Conservation (phyloP, 2,329 filamentous ascomycete genomes). For the Westerdykella sp. region DNA sequence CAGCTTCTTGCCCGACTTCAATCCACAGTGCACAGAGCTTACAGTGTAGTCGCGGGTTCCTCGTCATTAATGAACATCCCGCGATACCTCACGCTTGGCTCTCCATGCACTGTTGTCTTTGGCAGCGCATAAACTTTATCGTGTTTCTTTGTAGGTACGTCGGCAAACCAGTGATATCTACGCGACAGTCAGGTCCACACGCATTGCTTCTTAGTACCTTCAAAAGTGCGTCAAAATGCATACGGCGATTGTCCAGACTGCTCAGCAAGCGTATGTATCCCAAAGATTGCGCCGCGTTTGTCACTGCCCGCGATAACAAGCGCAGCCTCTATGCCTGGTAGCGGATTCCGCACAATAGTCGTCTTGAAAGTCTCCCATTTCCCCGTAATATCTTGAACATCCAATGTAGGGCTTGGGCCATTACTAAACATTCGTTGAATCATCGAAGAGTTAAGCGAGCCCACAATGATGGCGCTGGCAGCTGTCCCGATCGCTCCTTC, state of each 20-base stretch:
- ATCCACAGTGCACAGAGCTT: neutral
- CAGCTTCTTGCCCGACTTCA: neutral
- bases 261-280: slow-evolving; percentile 14
- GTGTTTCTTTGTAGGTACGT: slow-evolving; percentile 8
- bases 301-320: slow-evolving; percentile 15
- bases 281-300: slow-evolving; percentile 16
- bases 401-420: slow-evolving; percentile 42
- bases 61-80: slow-evolving; percentile 14
- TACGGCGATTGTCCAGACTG: slow-evolving; percentile 16
- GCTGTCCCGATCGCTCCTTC: neutral
- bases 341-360: slow-evolving; percentile 43
- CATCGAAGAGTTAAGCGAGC: slow-evolving; percentile 7
- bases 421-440: slow-evolving; percentile 3
- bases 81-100: slow-evolving; percentile 9
- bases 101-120: slow-evolving; percentile 5
- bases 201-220: neutral
- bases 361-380: slow-evolving; percentile 62
- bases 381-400: slow-evolving; percentile 49
- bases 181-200: neutral
- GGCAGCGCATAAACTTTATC: slow-evolving; percentile 4
- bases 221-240: too few species aligned
- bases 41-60: slow-evolving; percentile 5
- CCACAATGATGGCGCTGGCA: slow-evolving; percentile 7
- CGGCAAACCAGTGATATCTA: slow-evolving; percentile 11
- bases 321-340: slow-evolving; percentile 1